These are phyloP conservation scores for Beauveria sp. DNA, from an alignment of 2,329 filamentous ascomycete genomes.

Conservation along the genomic window DNA sequence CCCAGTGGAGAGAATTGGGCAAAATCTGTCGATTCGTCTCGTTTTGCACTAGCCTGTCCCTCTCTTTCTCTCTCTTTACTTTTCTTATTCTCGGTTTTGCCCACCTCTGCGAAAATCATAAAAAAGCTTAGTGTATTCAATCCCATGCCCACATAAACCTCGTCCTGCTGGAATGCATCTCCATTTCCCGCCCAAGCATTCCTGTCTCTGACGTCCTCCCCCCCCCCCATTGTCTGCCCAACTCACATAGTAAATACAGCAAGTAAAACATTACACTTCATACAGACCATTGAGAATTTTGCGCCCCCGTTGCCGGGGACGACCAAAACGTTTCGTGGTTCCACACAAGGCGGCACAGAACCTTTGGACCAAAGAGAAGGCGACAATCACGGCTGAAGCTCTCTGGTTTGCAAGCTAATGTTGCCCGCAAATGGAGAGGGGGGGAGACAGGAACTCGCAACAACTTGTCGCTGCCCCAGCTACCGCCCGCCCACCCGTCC, in stretches of 20 bases:
- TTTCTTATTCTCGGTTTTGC: too few species aligned
- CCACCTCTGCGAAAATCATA: too few species aligned
- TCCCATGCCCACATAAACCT: not conserved
- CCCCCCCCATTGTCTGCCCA: not conserved
- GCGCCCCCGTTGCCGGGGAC: constrained; percentile 2
- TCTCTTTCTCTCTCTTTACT: too few species aligned
- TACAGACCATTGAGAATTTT: not conserved
- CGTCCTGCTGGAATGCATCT: constrained; percentile 5
- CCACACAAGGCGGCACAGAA: too few species aligned
- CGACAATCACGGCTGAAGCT: too few species aligned
- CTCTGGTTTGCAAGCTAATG: too few species aligned
- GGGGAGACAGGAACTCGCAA: not conserved
- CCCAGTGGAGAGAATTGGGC: too few species aligned
- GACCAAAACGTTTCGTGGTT: not conserved
- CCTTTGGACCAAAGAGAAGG: too few species aligned
- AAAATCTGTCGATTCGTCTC: too few species aligned
- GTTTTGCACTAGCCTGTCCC: too few species aligned
- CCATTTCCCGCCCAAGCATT: constrained; percentile 4
- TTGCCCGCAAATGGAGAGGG: not conserved
- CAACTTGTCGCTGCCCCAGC: constrained; percentile 7
- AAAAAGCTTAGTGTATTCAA: too few species aligned
- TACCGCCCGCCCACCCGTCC: not conserved
- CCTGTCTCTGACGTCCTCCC: not conserved
- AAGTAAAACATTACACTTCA: not conserved
- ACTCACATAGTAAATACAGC: not conserved